Percentiles rank a stretch among this genome's conserved stretches.
Conservation (phyloP, 345 rosid species). For the Rubroshorea leprosula region DNA sequence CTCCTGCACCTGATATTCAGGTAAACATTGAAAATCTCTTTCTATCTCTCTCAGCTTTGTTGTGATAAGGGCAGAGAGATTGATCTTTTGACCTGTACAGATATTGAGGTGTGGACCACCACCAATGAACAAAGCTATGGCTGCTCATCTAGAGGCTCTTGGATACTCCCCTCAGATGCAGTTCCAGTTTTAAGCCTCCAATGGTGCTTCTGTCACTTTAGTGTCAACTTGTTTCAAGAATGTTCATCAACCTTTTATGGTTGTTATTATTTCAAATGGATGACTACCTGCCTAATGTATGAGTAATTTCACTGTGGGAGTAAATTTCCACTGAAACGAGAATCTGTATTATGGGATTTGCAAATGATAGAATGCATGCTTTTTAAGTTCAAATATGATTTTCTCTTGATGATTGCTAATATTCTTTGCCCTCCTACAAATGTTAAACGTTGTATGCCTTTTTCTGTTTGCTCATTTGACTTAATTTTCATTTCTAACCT, state of each 20-base stretch:
- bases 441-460: no score
- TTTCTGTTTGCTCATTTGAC: no score
- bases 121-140: constrained; percentile 64
- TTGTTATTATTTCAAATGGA: not conserved
- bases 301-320: not conserved
- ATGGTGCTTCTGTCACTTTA: not conserved
- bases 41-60: not conserved
- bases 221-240: not conserved
- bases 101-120: constrained; percentile 61
- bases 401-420: no score
- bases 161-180: constrained; percentile 53
- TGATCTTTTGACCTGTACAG: constrained; percentile 20
- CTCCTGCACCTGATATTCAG: constrained; percentile 48
- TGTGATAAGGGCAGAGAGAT: not conserved
- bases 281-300: not conserved
- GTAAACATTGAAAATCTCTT: constrained; percentile 20
- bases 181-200: constrained; percentile 44
- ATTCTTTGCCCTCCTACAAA: no score
- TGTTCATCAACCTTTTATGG: not conserved
- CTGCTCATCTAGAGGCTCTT: constrained; percentile 47
- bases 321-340: not conserved
- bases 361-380: not conserved
- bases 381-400: not conserved
- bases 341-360: not conserved
- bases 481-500: no score